Base-by-base conservation (phyloP, 2,329 filamentous ascomycete genomes). In the Aureobasidium sp. region DNA sequence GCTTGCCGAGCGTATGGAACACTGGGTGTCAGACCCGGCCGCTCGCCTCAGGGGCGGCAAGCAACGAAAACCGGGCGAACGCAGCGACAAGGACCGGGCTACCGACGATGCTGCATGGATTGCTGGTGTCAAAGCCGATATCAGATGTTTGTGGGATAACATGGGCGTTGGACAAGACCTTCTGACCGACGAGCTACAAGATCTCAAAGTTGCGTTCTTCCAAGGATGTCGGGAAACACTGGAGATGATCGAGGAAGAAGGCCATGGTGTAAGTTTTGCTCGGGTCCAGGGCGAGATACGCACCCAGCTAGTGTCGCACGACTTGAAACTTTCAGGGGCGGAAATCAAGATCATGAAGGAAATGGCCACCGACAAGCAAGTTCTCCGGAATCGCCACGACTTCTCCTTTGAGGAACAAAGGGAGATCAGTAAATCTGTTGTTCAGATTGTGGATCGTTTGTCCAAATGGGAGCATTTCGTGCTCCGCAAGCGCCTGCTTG, bases 301-400 rank as follows among this genome's bases (percentile, higher is more conserved):
- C 10, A 16, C 16, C 4, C 9, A 30, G 2, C 9, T 59, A 21
- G 54, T 48, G 6, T 6, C 4, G 16, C 29, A 37, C 25, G 42
- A 44, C 3, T 13, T 59, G 25, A 59, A 48, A 25, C 44, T 59
- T 7, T 32, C 21, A 21, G 42, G 7, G 8, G 32, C 30, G 2
- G 44, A 34, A 2, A 25, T 59, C 14, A 21, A 36, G 29, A 48
- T 59, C 13, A 37, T 59, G 54, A 59, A 48, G 9, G 42, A 48
- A 2, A 59, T 59, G 54, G 54, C 54, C 14, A 59, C 54, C 25
- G 42, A 57, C 36, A 54, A 54, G 51, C 51, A 36, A 16, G n/a
- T 32, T 10, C 39, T 39, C 14, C 27, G 25, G 6, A 45, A 44
- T 39, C 25, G 16, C 1, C 29, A 54, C 36, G 32, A 6, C 10